Conservation (phyloP, 1,284 basidiomycete genomes). For the Ganoderma sinense region DNA sequence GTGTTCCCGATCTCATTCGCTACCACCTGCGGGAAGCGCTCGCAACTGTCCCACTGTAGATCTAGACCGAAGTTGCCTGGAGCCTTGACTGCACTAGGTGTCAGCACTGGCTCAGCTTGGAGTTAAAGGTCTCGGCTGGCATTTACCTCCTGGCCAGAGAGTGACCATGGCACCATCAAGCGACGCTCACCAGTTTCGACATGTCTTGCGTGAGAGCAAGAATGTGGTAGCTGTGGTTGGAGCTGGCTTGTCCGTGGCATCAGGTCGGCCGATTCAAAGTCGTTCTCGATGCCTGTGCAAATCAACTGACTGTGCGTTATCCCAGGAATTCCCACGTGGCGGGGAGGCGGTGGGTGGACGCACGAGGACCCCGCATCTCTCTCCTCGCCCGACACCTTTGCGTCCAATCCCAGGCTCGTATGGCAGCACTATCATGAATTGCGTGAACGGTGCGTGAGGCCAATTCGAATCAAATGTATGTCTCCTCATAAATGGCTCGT, state of each 20-base stretch:
- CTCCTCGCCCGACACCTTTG: background rate
- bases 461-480: background rate
- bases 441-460: background rate
- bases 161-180: background rate
- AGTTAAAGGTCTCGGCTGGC: background rate
- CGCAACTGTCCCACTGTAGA: no score
- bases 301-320: background rate
- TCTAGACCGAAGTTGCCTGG: no score
- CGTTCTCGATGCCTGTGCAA: background rate
- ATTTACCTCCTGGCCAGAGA: background rate
- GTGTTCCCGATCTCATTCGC: no score
- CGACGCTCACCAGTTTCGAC: background rate
- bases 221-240: background rate
- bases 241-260: background rate
- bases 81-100: no score
- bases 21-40: no score
- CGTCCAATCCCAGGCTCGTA: background rate
- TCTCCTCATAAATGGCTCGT: background rate
- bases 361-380: background rate
- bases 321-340: background rate
- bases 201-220: background rate
- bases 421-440: background rate
- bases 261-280: background rate
- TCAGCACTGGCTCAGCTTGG: no score
- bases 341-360: background rate